phyloP scores from a whole-genome alignment of 1,139 yeast genomes.

The Scheffersomyces cryptocercus region DNA sequence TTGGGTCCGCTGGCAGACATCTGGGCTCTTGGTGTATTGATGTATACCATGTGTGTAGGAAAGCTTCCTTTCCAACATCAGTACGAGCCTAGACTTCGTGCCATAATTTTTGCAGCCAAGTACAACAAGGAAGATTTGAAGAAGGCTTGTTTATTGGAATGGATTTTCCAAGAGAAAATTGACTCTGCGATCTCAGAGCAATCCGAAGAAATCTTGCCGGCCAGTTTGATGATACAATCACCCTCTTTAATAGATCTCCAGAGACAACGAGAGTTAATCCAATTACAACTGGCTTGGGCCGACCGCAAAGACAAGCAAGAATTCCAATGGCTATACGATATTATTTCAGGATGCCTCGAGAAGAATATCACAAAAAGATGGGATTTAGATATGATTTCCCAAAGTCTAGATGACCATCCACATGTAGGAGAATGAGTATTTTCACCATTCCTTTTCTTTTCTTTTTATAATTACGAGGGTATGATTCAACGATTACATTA shows the following conservation, averaged over 20 bases:
- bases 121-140: slow-evolving; percentile 50
- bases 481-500: no score
- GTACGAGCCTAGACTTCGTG: slow-evolving; percentile 75
- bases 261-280: slow-evolving; percentile 18
- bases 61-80: slow-evolving; percentile 80
- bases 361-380: slow-evolving; percentile 52
- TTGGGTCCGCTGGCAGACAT: slow-evolving; percentile 77
- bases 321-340: slow-evolving; percentile 37
- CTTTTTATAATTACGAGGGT: no score
- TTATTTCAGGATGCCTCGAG: slow-evolving; percentile 57
- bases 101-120: slow-evolving; percentile 69
- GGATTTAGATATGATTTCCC: slow-evolving; percentile 42
- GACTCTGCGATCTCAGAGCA: slow-evolving; percentile 1
- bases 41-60: slow-evolving; percentile 73
- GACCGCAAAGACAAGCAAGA: slow-evolving; percentile 17
- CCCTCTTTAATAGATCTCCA: slow-evolving; percentile 24
- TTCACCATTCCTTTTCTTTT: no score
- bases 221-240: slow-evolving; percentile 10
- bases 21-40: slow-evolving; percentile 87
- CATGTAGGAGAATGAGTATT: no score
- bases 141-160: slow-evolving; percentile 30
- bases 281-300: slow-evolving; percentile 25
- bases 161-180: slow-evolving; percentile 22
- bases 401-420: slow-evolving; percentile 6
- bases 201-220: slow-evolving; percentile 4